These are phyloP conservation scores for Spathaspora hagerdaliae DNA, from an alignment of 805 yeast genomes.

Conservation along the genomic window DNA sequence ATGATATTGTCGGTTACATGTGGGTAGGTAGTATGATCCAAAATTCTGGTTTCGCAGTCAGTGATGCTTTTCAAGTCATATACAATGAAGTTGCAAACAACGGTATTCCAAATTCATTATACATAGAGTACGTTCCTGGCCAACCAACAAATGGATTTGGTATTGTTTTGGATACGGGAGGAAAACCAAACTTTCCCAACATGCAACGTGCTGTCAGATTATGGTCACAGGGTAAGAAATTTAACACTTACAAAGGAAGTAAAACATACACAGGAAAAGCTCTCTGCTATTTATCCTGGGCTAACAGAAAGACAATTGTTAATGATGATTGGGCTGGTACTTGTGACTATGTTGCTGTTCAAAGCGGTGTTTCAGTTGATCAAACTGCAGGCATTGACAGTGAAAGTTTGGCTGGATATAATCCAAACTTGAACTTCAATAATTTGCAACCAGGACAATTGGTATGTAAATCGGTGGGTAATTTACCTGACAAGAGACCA, in stretches of 20 bases:
- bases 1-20: constrained; percentile 10
- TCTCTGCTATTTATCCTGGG: constrained; percentile 5
- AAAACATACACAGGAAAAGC: constrained; percentile 2
- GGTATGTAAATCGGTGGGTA: constrained; percentile 8
- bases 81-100: constrained; percentile 7
- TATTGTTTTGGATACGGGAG: constrained; percentile 9
- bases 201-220: constrained; percentile 10
- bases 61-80: background rate
- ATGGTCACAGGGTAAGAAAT: constrained; percentile 10
- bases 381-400: constrained; percentile 7
- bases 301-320: constrained; percentile 4
- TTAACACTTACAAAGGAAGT: constrained; percentile 7
- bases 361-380: background rate
- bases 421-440: constrained; percentile 7
- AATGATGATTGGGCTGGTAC: constrained; percentile 9
- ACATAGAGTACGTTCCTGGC: constrained; percentile 10
- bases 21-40: constrained; percentile 14
- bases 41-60: constrained; percentile 8
- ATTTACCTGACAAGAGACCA: constrained; percentile 7
- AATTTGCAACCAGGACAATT: constrained; percentile 8
- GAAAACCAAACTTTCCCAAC: constrained; percentile 2
- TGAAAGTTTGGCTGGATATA: constrained; percentile 8
- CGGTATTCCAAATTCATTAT: constrained; percentile 9
- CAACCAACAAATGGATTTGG: constrained; percentile 11
- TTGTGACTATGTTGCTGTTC: constrained; percentile 5